Evolutionary conservation across 768 basidiomycete genomes (phyloP).

Genomic region (Tricholoma sp.): DNA sequence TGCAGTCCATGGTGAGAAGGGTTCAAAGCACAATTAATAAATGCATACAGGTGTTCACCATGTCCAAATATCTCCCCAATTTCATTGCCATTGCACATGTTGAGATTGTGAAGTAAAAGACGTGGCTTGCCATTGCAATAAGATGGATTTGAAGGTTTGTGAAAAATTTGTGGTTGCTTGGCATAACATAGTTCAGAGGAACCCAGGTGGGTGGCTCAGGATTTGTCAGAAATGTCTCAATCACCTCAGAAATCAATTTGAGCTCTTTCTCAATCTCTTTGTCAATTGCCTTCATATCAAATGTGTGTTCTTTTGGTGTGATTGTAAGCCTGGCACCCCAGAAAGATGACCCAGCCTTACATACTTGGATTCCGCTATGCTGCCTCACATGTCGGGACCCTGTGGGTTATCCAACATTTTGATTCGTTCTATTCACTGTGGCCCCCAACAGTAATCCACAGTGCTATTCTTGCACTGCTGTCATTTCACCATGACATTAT

Average conservation of each 20-base stretch:
- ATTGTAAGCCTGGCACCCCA: too few relatives aligned
- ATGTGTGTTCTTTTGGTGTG: not conserved
- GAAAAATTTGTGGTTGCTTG: not conserved
- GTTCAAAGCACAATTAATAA: too few relatives aligned
- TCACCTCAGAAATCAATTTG: not conserved
- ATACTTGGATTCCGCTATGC: too few relatives aligned
- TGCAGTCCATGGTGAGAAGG: too few relatives aligned
- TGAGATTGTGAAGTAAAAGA: not conserved
- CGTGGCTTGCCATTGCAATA: not conserved
- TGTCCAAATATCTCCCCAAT: not conserved
- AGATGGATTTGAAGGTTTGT: not conserved
- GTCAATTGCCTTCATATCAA: not conserved
- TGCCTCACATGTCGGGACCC: too few relatives aligned
- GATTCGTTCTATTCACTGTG: too few relatives aligned
- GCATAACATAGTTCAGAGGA: not conserved
- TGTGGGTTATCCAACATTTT: too few relatives aligned
- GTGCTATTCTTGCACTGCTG: too few relatives aligned
- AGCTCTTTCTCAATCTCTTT: not conserved
- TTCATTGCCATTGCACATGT: not conserved
- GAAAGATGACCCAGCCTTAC: too few relatives aligned
- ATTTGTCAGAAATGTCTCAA: not conserved
- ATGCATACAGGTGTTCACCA: not conserved
- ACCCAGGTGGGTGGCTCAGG: conserved; percentile 1
- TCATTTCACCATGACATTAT: too few relatives aligned
- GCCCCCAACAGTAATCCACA: too few relatives aligned